Evolutionary conservation across 768 basidiomycete species (phyloP).

Genomic region (Termitomyces sp.): DNA sequence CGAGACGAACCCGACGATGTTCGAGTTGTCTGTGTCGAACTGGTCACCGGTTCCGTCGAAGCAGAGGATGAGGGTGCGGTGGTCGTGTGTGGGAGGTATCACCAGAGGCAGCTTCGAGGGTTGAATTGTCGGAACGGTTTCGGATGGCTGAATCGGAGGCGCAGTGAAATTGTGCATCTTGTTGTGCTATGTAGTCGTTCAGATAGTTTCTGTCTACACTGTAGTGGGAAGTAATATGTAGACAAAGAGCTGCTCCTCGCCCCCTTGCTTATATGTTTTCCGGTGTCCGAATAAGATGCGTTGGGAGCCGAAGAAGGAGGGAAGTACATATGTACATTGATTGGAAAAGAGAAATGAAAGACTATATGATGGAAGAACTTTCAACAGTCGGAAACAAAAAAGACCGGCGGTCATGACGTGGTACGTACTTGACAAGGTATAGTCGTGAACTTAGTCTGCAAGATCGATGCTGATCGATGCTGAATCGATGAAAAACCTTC

Average conservation of each 20-base stretch:
- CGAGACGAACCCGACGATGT: conserved; percentile 49
- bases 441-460: no score
- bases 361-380: no score
- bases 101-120: conserved; percentile 22
- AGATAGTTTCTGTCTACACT: no score
- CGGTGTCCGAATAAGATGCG: neutral
- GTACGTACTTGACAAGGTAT: no score
- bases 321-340: neutral
- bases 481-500: no score
- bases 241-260: neutral
- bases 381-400: neutral
- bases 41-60: conserved; percentile 58
- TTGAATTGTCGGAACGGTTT: conserved; percentile 3
- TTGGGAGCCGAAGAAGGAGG: neutral
- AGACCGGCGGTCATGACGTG: neutral
- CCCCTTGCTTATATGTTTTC: neutral
- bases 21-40: conserved; percentile 52
- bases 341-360: neutral
- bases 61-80: conserved; percentile 47
- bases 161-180: no score
- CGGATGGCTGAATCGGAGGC: neutral
- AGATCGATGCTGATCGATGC: no score
- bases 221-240: no score
- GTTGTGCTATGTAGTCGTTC: no score
- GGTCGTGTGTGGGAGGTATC: conserved; percentile 37